Evolutionary conservation across 2,329 filamentous ascomycete genomes (phyloP), one percentile per base, ranked within the genome.

Genomic region (Cytospora mali): DNA sequence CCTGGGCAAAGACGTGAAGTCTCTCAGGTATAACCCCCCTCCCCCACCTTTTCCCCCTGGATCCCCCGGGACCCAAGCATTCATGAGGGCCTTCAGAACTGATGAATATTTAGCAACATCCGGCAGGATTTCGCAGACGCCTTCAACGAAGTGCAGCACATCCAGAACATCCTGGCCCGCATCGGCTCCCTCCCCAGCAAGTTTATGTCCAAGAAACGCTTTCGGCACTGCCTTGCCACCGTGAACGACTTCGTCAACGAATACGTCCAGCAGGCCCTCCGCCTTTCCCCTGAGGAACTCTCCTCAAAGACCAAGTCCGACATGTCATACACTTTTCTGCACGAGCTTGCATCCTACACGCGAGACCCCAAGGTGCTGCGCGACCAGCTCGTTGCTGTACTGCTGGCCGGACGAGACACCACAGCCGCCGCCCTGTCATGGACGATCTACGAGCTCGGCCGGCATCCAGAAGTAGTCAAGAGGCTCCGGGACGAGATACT

Each of bases 401-500:
- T 97, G 3, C 84, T 97, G 18, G 93, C 93, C 1, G 93, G 92
- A 14, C 85, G 91, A 46, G 93, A 97, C 75, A 97, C 93, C 16
- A 97, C 93, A 0, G 93, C 93, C 31, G 85, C 83, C 18, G 92
- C 91, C 0, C 81, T 97, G 0, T 90, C 88, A 0, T 97, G 92
- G 89, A 81, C 85, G 39, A 81, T 97, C 64, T 96, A 95, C 75
- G 92, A 97, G 75, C 82, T 97, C 2, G 84, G 88, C 42, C 85
- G 87, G 18, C 82, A 91, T 68, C 92, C 92, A 0, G 78, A 85
- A 2, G 81, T 86, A 2, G 84, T 92, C 4, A 73, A 79, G 58
- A 90, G 87, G 72, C 81, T 97, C 57, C 87, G 93, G 27, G 75
- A 79, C 27, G 92, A 97, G 75, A 92, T 97, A 70, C 74, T 88